Evolutionary conservation across 1,139 yeast genomes (phyloP), one percentile per base, ranked within the genome.

Genomic region (Taphrina pruni): DNA sequence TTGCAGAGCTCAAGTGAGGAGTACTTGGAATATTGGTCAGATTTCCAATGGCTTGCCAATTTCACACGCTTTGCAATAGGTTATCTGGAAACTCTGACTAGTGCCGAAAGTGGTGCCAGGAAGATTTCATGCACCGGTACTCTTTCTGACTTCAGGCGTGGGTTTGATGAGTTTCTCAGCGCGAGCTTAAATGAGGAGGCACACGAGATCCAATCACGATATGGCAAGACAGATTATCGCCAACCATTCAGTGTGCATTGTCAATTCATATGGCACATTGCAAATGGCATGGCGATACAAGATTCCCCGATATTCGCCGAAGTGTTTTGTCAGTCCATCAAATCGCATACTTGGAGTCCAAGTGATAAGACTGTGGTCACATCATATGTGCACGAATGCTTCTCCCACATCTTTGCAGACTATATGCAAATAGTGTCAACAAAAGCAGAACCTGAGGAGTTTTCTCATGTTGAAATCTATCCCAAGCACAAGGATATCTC

Each of bases 311-410:
- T 54, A 6, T 54, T 54, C 43, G n/a, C 17, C 14, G 43, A 54
- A n/a, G 43, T 54, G 11, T 38, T 35, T 2, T 54, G 57, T 17
- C 20, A 7, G 11, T 54, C 57, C 2, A 54, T 54, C 11, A 12
- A 14, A 17, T 8, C 43, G 26, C 43, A 54, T 9, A 9, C 14
- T 11, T 38, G 57, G 43, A 54, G 41, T 17, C 11, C 12, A 1
- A n/a, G 14, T 9, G 57, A 54, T 7, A 35, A 35, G 43, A 54
- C 57, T 35, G 26, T 38, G 6, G 57, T 54, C 57, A 54, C 57
- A 12, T 41, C 57, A 5, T 54, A 54, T 54, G 57, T 54, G 39
- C 12, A 54, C 14, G 26, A 54, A n/a, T 54, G 57, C 43, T 54
- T 54, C 57, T 54, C 43, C 6, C 57, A 54, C 43, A 54, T 54